Evolutionary conservation across 352 stramenopile species (phyloP).

Genomic region (Phytophthora kernoviae): DNA sequence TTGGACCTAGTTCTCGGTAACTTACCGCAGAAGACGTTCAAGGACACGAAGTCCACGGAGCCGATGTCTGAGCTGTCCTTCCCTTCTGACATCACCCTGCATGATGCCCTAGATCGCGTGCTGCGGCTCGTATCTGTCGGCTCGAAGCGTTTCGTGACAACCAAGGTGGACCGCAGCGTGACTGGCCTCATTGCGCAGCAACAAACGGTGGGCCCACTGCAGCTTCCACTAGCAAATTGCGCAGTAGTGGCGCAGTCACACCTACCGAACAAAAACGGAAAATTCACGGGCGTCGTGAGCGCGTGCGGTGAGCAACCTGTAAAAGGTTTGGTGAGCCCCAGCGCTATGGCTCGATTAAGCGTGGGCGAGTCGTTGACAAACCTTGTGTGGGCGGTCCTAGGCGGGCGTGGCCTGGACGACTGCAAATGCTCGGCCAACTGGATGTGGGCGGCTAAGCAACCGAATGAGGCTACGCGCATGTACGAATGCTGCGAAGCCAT

Average conservation of each 20-base stretch:
- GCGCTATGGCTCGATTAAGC: slow-evolving; percentile 94
- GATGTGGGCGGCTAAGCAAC: slow-evolving; percentile 99
- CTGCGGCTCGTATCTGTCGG: slow-evolving; percentile 94
- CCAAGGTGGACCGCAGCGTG: slow-evolving; percentile 96
- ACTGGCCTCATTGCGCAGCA: slow-evolving; percentile 97
- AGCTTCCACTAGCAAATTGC: slow-evolving; percentile 95
- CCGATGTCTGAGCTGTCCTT: slow-evolving; percentile 59
- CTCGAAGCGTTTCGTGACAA: slow-evolving; percentile 96
- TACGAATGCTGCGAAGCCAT: slow-evolving; percentile 91
- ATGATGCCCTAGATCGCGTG: slow-evolving; percentile 90
- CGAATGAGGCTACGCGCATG: slow-evolving; percentile 96
- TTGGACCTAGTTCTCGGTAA: slow-evolving; percentile 97
- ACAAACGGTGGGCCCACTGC: slow-evolving; percentile 96
- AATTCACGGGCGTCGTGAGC: slow-evolving; percentile 93
- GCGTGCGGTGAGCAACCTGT: slow-evolving; percentile 97
- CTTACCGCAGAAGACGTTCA: slow-evolving; percentile 98
- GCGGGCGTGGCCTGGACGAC: slow-evolving; percentile 89
- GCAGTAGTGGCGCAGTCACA: slow-evolving; percentile 96
- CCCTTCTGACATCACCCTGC: slow-evolving; percentile 81
- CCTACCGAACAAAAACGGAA: slow-evolving; percentile 78
- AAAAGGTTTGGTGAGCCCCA: slow-evolving; percentile 94
- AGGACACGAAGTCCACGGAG: slow-evolving; percentile 65
- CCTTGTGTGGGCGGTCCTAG: slow-evolving; percentile 93
- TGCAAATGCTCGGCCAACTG: slow-evolving; percentile 98
- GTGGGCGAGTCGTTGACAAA: slow-evolving; percentile 98